phyloP scores from a whole-genome alignment of 148 eudicot genomes.

The Rhododendron williamsianum region DNA sequence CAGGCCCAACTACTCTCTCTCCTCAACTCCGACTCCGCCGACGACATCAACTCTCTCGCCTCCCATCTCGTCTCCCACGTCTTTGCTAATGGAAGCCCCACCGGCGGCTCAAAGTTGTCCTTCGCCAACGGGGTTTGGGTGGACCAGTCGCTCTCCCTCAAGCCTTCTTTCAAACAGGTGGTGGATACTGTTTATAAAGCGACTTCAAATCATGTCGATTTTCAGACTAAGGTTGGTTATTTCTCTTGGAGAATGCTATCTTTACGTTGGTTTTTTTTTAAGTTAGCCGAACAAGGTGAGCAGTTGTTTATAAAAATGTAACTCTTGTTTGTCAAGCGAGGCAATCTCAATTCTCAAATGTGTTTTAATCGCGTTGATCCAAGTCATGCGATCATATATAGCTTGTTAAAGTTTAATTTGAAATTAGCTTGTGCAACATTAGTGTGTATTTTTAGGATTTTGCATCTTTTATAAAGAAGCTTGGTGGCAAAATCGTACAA shows the following conservation, averaged over 20 bases:
- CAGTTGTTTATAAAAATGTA: no score
- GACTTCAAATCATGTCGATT: constrained; percentile 54
- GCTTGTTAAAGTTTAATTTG: no score
- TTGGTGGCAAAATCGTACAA: no score
- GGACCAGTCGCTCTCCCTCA: constrained; percentile 39
- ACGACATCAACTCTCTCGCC: constrained; percentile 51
- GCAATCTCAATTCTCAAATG: no score
- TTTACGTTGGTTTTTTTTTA: no score
- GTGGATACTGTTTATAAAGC: constrained; percentile 55
- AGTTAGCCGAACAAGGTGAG: no score
- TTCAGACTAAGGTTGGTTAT: constrained; percentile 46
- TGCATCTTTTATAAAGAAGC: no score
- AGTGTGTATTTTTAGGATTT: no score
- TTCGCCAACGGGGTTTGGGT: constrained; percentile 76
- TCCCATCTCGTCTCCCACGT: constrained; percentile 56
- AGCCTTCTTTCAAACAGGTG: constrained; percentile 44
- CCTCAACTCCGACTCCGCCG: constrained; percentile 44
- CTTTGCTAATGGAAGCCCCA: constrained; percentile 43
- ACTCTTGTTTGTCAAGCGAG: no score
- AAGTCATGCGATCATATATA: no score
- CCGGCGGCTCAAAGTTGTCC: constrained; percentile 61
- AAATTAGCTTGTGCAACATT: background rate
- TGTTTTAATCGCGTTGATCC: no score
- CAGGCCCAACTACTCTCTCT: constrained; percentile 52
- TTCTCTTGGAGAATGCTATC: no score